These are phyloP conservation scores for Penstemon eatonii DNA, from an alignment of 257 asterid genomes.

Conservation along the genomic window DNA sequence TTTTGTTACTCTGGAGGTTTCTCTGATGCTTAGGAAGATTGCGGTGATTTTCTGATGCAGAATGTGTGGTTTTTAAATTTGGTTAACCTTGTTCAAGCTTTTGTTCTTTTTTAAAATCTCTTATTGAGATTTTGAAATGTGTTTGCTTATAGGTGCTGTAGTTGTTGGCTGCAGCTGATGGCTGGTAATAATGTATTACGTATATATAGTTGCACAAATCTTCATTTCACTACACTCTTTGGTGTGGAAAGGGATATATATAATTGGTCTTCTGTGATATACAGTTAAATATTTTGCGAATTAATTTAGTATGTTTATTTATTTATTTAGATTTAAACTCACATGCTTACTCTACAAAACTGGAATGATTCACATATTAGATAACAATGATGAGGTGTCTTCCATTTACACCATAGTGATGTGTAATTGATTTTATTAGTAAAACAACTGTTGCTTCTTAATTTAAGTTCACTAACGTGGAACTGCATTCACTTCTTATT, in stretches of 20 bases:
- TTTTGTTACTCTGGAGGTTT: constrained; percentile 16
- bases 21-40: constrained; percentile 13
- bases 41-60: neutral
- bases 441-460: too few relatives aligned
- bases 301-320: too few relatives aligned
- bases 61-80: neutral
- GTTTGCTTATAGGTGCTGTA: constrained; percentile 9
- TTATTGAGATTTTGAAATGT: constrained; percentile 8
- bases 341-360: too few relatives aligned
- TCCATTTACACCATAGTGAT: too few relatives aligned
- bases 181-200: neutral
- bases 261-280: neutral
- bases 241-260: neutral
- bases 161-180: constrained; percentile 1
- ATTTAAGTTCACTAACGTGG: too few relatives aligned
- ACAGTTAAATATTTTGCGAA: too few relatives aligned
- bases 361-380: too few relatives aligned
- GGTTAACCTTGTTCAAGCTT: constrained; percentile 15
- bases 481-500: too few relatives aligned
- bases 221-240: neutral
- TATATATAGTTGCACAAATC: constrained; percentile 1
- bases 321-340: too few relatives aligned
- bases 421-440: too few relatives aligned
- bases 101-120: neutral
- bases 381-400: too few relatives aligned